Evolutionary conservation across 176 grass and related monocot genomes (phyloP).

Genomic region (Saccharum officinarum): DNA sequence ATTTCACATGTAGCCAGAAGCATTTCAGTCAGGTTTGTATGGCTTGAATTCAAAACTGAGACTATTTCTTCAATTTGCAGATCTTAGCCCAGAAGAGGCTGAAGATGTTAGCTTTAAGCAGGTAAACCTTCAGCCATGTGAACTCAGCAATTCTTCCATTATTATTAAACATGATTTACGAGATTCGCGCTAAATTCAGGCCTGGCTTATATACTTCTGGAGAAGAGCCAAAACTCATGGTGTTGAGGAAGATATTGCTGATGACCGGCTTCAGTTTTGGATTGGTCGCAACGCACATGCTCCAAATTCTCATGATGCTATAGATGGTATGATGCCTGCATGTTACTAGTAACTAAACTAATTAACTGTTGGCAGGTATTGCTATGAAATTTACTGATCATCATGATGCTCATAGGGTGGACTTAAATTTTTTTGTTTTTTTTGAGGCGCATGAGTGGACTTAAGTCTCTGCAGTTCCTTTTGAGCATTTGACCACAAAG

Average conservation of each 20-base stretch:
- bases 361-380: neutral
- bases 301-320: conserved; percentile 91
- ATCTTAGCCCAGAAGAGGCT: conserved; percentile 82
- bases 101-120: conserved; percentile 98
- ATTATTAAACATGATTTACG: conserved; percentile 29
- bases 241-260: conserved; percentile 96
- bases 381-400: neutral
- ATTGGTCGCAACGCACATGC: conserved; percentile 63
- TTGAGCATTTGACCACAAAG: neutral
- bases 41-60: conserved; percentile 19
- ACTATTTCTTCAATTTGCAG: conserved; percentile 57
- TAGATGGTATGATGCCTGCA: conserved; percentile 70
- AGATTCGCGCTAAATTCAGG: conserved; percentile 41
- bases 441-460: neutral
- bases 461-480: neutral
- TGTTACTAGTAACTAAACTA: neutral
- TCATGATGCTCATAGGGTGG: neutral
- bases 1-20: conserved; percentile 5
- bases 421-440: neutral
- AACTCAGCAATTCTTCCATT: conserved; percentile 4
- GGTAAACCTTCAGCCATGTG: conserved; percentile 49
- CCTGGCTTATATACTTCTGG: conserved; percentile 97
- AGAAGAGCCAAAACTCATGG: conserved; percentile 90
- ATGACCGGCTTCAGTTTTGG: conserved; percentile 96
- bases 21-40: conserved; percentile 25